phyloP scores from a whole-genome alignment of 2,329 filamentous ascomycete genomes.

The Corynespora cassiicola region DNA sequence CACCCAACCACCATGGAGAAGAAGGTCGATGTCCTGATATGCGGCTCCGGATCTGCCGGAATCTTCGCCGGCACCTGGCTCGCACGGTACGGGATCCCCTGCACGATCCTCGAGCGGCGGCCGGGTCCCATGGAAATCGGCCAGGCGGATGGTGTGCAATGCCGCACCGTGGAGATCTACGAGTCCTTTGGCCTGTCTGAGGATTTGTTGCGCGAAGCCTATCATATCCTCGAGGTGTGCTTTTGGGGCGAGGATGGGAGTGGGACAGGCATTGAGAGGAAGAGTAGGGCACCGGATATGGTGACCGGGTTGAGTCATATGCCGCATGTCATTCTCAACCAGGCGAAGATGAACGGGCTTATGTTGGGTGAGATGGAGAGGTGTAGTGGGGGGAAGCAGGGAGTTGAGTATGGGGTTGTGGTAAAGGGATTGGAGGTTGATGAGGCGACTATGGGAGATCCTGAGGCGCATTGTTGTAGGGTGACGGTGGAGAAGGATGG shows the following conservation, averaged over 20 bases:
- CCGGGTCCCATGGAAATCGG: conserved; percentile 62
- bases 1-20: too few relatives aligned
- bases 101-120: conserved; percentile 64
- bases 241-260: conserved; percentile 46
- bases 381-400: conserved; percentile 41
- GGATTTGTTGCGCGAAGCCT: conserved; percentile 67
- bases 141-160: conserved; percentile 71
- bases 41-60: conserved; percentile 67
- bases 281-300: conserved; percentile 59
- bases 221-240: conserved; percentile 70
- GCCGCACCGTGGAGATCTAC: conserved; percentile 74
- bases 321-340: conserved; percentile 73
- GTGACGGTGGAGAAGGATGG: conserved; percentile 41
- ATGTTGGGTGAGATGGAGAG: conserved; percentile 61
- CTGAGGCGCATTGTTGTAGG: conserved; percentile 35
- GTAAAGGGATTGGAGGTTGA: conserved; percentile 61
- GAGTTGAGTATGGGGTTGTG: conserved; percentile 63
- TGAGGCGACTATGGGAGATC: conserved; percentile 39
- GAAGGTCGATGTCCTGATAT: conserved; percentile 64
- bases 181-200: conserved; percentile 73
- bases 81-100: conserved; percentile 61
- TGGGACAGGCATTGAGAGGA: conserved; percentile 49
- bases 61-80: conserved; percentile 68
- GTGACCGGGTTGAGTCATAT: conserved; percentile 67
- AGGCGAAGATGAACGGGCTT: conserved; percentile 71